A percentile compares a stretch with the other conserved stretches of the same genome.
These are phyloP conservation scores for Angomonas ambiguus DNA, from an alignment of 208 protist species.

Conservation along the genomic window DNA sequence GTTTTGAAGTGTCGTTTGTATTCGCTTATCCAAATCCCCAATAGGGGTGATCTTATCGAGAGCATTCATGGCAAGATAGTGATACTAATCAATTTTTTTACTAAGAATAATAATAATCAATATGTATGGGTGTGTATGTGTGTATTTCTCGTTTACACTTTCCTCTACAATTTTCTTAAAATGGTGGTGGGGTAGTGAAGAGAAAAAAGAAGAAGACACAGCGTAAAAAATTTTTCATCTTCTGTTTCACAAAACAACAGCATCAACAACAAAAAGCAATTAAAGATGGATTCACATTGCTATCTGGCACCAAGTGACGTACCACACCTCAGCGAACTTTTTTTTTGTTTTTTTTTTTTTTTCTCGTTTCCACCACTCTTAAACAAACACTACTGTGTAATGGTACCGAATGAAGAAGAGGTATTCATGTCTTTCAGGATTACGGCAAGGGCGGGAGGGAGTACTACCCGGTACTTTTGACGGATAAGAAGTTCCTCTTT, in stretches of 20 bases:
- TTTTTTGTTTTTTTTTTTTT: constrained; percentile 11
- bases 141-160: no score
- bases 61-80: neutral
- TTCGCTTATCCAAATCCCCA: neutral
- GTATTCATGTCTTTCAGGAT: constrained; percentile 47
- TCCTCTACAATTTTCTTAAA: no score
- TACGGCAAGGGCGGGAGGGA: constrained; percentile 42
- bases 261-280: no score
- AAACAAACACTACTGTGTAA: constrained; percentile 45
- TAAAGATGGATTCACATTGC: no score
- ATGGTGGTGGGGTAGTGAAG: neutral
- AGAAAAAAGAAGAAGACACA: constrained; percentile 4
- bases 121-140: constrained; percentile 15
- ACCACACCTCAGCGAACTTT: no score
- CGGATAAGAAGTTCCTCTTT: neutral
- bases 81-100: neutral
- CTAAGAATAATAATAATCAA: neutral
- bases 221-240: no score
- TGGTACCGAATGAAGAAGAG: constrained; percentile 41
- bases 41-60: neutral
- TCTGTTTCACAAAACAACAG: no score
- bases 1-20: neutral
- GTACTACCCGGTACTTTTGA: constrained; percentile 1
- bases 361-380: no score
- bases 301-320: no score